A percentile compares a stretch with the other conserved stretches of the same genome.
These are phyloP conservation scores for Babesia microti DNA, from an alignment of 169 alveolate species.

Conservation along the genomic window DNA sequence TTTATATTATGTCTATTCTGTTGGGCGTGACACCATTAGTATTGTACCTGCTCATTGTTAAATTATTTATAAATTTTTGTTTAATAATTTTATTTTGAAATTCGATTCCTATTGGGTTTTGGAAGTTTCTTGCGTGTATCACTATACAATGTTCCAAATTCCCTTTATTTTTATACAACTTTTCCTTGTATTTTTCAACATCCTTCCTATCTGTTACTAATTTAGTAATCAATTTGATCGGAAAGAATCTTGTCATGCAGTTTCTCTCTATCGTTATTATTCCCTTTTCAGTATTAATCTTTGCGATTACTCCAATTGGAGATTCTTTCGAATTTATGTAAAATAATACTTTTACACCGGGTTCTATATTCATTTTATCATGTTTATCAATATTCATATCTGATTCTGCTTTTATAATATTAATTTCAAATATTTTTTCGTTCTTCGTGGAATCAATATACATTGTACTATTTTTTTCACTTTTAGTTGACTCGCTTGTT, in stretches of 20 bases:
- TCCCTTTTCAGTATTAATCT: slow-evolving; percentile 25
- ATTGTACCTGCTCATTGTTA: no score
- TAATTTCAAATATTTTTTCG: slow-evolving; percentile 1
- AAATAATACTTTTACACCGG: slow-evolving; percentile 34
- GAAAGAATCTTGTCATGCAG: slow-evolving; percentile 39
- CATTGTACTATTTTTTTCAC: background rate
- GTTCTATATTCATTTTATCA: slow-evolving; percentile 7
- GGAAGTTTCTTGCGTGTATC: slow-evolving; percentile 32
- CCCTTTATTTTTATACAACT: slow-evolving; percentile 10
- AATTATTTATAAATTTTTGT: slow-evolving; percentile 9
- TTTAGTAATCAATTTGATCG: slow-evolving; percentile 35
- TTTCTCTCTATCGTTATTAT: slow-evolving; percentile 34
- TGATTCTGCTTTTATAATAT: no score
- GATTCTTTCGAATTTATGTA: slow-evolving; percentile 32
- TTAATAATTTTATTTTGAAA: slow-evolving; percentile 25
- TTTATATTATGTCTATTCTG: no score
- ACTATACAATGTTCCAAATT: slow-evolving; percentile 10
- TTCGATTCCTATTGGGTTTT: slow-evolving; percentile 43
- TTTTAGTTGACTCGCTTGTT: no score
- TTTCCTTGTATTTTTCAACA: slow-evolving; percentile 27
- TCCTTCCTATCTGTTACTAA: slow-evolving; percentile 15
- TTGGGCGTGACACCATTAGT: no score
- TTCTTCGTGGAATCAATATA: slow-evolving; percentile 1
- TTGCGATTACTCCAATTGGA: slow-evolving; percentile 24
- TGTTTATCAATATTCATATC: no score